Percentiles rank a stretch among this genome's conserved stretches.
phyloP scores from a whole-genome alignment of 192 early-diverging fungal species.

The Linnemannia hyalina region DNA sequence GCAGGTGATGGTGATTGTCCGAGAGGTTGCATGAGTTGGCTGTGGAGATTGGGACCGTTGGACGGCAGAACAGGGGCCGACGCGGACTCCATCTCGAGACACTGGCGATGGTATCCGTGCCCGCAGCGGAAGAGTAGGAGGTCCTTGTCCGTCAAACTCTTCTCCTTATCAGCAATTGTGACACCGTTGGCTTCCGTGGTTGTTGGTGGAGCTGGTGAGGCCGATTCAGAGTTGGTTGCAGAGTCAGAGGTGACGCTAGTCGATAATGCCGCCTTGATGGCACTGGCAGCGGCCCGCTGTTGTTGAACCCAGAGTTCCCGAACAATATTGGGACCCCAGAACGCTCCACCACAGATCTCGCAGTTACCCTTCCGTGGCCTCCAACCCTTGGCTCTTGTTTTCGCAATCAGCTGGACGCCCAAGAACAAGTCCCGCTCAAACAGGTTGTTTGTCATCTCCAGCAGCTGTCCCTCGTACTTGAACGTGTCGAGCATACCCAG shows the following conservation, averaged over 20 bases:
- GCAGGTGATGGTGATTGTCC: neutral
- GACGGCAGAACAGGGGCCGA: neutral
- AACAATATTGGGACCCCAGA: constrained; percentile 63
- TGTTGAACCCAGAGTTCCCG: constrained; percentile 59
- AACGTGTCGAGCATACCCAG: constrained; percentile 74
- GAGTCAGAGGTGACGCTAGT: constrained; percentile 33
- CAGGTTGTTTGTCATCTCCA: constrained; percentile 72
- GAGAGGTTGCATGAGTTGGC: neutral
- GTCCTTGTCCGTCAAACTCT: constrained; percentile 39
- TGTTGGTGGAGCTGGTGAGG: constrained; percentile 5
- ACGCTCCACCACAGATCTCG: constrained; percentile 65
- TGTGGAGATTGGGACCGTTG: neutral
- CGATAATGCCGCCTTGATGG: constrained; percentile 46
- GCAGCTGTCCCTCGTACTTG: constrained; percentile 72
- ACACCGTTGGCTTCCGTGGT: neutral
- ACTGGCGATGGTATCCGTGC: constrained; percentile 68
- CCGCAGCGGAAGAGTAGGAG: constrained; percentile 66
- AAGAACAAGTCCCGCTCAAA: constrained; percentile 71
- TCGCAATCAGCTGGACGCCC: constrained; percentile 65
- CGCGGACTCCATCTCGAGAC: constrained; percentile 54
- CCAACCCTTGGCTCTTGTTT: constrained; percentile 67
- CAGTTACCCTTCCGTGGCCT: constrained; percentile 65
- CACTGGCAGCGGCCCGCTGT: constrained; percentile 55
- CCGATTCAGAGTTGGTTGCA: neutral
- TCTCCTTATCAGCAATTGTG: constrained; percentile 5